Conservation (phyloP, 306 rosid species). For the Begonia masoniana region DNA sequence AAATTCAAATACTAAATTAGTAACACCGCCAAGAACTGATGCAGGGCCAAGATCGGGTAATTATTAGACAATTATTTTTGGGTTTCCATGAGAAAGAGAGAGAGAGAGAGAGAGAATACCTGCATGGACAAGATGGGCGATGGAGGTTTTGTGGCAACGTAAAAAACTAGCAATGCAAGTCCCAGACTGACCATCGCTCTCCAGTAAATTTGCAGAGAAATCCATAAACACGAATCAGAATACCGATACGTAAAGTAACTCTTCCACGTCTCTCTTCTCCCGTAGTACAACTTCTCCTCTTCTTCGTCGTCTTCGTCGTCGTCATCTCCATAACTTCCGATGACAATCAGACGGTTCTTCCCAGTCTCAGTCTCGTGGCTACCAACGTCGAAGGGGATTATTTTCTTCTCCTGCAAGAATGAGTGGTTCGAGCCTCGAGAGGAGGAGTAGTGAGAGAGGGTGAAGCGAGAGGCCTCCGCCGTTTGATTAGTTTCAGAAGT, state of each 20-base stretch:
- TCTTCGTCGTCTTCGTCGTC: constrained; percentile 3
- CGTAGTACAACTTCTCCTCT: constrained; percentile 22
- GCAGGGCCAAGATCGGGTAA: no score
- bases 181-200: constrained; percentile 49
- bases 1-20: background rate
- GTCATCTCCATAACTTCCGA: background rate
- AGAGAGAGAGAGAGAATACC: constrained; percentile 19
- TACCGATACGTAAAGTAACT: constrained; percentile 36
- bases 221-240: constrained; percentile 60
- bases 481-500: constrained; percentile 16
- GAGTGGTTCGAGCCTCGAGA: constrained; percentile 56
- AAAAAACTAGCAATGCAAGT: constrained; percentile 74
- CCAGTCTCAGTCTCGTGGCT: constrained; percentile 31
- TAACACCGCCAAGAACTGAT: no score
- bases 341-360: constrained; percentile 18
- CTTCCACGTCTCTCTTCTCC: constrained; percentile 37
- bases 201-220: constrained; percentile 69
- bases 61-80: no score
- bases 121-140: constrained; percentile 50
- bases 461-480: constrained; percentile 20
- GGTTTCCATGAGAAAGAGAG: background rate
- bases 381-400: constrained; percentile 38
- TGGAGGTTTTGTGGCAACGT: constrained; percentile 68
- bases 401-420: constrained; percentile 44
- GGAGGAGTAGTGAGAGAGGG: constrained; percentile 53